phyloP scores from a whole-genome alignment of 352 stramenopile species.

The Phytophthora brassicae region DNA sequence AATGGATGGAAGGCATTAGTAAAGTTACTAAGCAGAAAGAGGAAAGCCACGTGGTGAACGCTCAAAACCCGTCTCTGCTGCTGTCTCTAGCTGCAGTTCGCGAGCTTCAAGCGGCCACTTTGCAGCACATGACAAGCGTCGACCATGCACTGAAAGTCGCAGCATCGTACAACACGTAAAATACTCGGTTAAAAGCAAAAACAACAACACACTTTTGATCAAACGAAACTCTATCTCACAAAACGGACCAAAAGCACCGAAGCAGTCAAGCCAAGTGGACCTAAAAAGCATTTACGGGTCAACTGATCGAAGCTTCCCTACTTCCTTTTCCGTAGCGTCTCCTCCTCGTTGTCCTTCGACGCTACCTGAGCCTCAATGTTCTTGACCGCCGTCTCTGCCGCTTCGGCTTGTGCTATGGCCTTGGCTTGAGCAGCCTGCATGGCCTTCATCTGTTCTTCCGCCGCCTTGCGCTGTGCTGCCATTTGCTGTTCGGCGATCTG shows the following conservation, averaged over 20 bases:
- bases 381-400: slow-evolving; percentile 37
- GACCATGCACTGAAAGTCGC: slow-evolving; percentile 31
- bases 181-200: slow-evolving; percentile 6
- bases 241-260: slow-evolving; percentile 25
- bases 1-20: slow-evolving; percentile 2
- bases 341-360: slow-evolving; percentile 33
- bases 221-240: slow-evolving; percentile 45
- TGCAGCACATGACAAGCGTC: slow-evolving; percentile 55
- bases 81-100: slow-evolving; percentile 38
- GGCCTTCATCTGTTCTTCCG: slow-evolving; percentile 70
- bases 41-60: not conserved
- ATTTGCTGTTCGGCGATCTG: slow-evolving; percentile 88
- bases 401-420: slow-evolving; percentile 47
- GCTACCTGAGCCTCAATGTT: slow-evolving; percentile 45
- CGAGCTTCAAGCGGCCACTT: slow-evolving; percentile 51
- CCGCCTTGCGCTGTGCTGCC: slow-evolving; percentile 71
- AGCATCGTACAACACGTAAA: slow-evolving; percentile 17
- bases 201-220: slow-evolving; percentile 33
- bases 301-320: slow-evolving; percentile 25
- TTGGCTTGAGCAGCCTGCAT: slow-evolving; percentile 58
- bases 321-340: slow-evolving; percentile 70
- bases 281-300: slow-evolving; percentile 24
- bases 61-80: slow-evolving; percentile 5
- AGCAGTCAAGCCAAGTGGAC: slow-evolving; percentile 19
- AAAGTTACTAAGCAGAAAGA: slow-evolving; percentile 3